Evolutionary conservation across 2,329 filamentous ascomycete genomes (phyloP).

Genomic region (Phyllosticta paracitricarpa): DNA sequence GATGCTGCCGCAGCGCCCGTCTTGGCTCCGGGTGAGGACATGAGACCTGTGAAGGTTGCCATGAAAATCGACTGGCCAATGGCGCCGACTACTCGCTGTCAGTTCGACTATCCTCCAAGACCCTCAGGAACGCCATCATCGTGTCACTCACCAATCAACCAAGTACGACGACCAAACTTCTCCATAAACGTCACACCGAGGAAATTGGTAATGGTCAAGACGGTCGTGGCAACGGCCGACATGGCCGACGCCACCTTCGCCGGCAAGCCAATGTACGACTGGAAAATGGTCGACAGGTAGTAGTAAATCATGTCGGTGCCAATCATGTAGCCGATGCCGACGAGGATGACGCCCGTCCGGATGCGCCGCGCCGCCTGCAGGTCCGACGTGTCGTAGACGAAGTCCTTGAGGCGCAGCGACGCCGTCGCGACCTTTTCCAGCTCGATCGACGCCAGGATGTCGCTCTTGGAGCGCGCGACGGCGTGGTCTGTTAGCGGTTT

Average conservation of each 20-base stretch:
- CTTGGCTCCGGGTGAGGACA: constrained; percentile 12
- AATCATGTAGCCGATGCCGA: constrained; percentile 32
- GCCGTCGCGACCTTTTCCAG: constrained; percentile 12
- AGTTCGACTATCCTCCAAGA: background rate
- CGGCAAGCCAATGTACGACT: constrained; percentile 18
- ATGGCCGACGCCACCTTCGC: constrained; percentile 16
- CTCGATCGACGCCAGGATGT: constrained; percentile 16
- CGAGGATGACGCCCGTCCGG: constrained; percentile 29
- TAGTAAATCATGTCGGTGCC: constrained; percentile 32
- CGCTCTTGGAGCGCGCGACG: constrained; percentile 14
- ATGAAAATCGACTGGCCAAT: constrained; percentile 20
- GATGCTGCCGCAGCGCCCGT: constrained; percentile 19
- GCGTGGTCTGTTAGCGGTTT: constrained; percentile 12
- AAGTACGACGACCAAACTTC: constrained; percentile 19
- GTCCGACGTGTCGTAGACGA: constrained; percentile 15
- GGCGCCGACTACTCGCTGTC: background rate
- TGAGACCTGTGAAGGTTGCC: constrained; percentile 19
- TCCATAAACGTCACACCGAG: constrained; percentile 19
- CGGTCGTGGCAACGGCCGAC: constrained; percentile 18
- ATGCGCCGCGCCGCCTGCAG: constrained; percentile 20
- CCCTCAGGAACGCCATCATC: too few species aligned
- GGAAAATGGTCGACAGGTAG: constrained; percentile 9
- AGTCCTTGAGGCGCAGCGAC: constrained; percentile 15
- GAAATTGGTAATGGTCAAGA: constrained; percentile 18
- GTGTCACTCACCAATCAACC: constrained; percentile 9